Conservation (phyloP, 441 rosid species). For the Erodium chrysanthum region DNA sequence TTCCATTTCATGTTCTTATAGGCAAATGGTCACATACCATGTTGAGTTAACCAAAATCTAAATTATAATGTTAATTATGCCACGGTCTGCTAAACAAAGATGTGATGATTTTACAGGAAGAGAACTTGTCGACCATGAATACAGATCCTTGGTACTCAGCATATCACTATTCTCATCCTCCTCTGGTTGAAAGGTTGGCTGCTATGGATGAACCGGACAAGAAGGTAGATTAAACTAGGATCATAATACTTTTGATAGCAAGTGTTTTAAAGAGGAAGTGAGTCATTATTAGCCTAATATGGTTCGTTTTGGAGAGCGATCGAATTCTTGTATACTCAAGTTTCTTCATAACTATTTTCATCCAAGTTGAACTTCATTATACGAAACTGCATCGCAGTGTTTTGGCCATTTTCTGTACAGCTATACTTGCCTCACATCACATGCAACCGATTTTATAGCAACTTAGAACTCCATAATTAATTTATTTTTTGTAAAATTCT, state of each 20-base stretch:
- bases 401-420: no score
- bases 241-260: conserved; percentile 5
- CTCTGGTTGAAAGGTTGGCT: conserved; percentile 78
- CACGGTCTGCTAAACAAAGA: neutral
- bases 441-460: no score
- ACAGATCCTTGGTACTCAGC: conserved; percentile 96
- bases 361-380: neutral
- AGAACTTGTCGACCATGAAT: conserved; percentile 88
- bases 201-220: conserved; percentile 63
- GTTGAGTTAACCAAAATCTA: no score
- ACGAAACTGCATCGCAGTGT: neutral
- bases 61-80: neutral
- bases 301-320: no score
- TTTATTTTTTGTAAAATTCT: no score
- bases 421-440: no score
- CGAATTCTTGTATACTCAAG: neutral
- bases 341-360: neutral
- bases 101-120: conserved; percentile 50
- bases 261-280: neutral
- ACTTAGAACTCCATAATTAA: no score
- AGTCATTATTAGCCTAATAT: neutral
- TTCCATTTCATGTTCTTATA: no score
- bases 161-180: conserved; percentile 94
- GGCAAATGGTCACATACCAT: no score
- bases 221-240: conserved; percentile 43